Percentiles rank a stretch among this genome's conserved stretches.
phyloP scores from a whole-genome alignment of 2,329 filamentous ascomycete genomes.

The Cladorrhinum sp. region DNA sequence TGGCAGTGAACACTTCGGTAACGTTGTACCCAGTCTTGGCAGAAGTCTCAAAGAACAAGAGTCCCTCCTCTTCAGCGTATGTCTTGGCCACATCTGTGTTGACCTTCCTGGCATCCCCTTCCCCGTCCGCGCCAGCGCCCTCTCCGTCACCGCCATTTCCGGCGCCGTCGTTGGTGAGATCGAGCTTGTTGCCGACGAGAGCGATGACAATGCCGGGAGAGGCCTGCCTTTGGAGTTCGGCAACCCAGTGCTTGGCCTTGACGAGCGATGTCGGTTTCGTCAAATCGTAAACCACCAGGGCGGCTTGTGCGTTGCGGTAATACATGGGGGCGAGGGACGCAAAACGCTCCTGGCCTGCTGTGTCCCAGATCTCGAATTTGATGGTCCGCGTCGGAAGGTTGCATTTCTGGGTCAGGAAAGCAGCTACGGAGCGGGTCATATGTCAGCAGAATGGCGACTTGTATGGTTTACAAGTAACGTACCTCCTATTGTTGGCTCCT shows the following conservation, averaged over 20 bases:
- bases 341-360: slow-evolving; percentile 95
- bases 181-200: slow-evolving; percentile 93
- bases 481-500: slow-evolving; percentile 99
- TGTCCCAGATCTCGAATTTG: slow-evolving; percentile 97
- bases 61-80: slow-evolving; percentile 90
- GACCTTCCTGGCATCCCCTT: slow-evolving; percentile 79
- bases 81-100: slow-evolving; percentile 85
- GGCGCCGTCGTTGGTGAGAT: slow-evolving; percentile 67
- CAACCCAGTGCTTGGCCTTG: slow-evolving; percentile 99
- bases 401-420: slow-evolving; percentile 98
- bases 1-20: slow-evolving; percentile 93
- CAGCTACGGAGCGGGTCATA: slow-evolving; percentile 56
- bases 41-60: slow-evolving; percentile 97
- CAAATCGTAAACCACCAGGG: slow-evolving; percentile 96
- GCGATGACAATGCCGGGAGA: slow-evolving; percentile 96
- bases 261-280: slow-evolving; percentile 93
- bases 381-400: slow-evolving; percentile 89
- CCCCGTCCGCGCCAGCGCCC: slow-evolving; percentile 54
- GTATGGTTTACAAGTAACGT: slow-evolving; percentile 33
- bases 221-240: slow-evolving; percentile 92
- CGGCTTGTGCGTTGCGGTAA: slow-evolving; percentile 97
- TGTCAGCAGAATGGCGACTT: slow-evolving; percentile 4
- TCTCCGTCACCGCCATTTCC: slow-evolving; percentile 45
- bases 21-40: slow-evolving; percentile 96
- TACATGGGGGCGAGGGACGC: slow-evolving; percentile 98